phyloP scores from a whole-genome alignment of 495 filamentous ascomycete species.

The Extremus antarcticus region DNA sequence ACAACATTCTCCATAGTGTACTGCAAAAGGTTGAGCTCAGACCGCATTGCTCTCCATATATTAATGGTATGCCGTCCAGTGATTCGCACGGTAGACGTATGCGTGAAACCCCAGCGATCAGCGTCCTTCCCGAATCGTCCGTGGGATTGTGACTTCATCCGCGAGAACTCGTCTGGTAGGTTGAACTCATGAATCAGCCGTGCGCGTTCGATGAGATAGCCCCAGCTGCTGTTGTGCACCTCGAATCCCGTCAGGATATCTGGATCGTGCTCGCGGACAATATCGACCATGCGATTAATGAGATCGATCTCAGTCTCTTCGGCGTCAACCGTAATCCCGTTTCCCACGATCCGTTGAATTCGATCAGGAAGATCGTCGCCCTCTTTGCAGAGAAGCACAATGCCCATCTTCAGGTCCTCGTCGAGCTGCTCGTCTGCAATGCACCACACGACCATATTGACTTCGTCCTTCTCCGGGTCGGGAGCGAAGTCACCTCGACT shows the following conservation, averaged over 20 bases:
- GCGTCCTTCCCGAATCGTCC: constrained; percentile 74
- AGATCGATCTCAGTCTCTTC: constrained; percentile 75
- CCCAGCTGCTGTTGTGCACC: constrained; percentile 88
- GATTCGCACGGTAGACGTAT: constrained; percentile 73
- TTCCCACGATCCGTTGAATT: constrained; percentile 40
- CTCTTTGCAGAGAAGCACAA: constrained; percentile 53
- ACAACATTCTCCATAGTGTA: constrained; percentile 97
- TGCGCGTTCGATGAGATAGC: constrained; percentile 86
- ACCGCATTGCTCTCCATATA: constrained; percentile 91
- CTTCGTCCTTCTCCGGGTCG: constrained; percentile 81
- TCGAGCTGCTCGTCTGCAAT: constrained; percentile 51
- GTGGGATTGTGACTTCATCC: constrained; percentile 71
- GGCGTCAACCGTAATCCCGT: constrained; percentile 50
- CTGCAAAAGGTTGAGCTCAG: constrained; percentile 78
- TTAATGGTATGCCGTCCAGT: constrained; percentile 95
- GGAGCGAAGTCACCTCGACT: constrained; percentile 69
- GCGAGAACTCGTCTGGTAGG: constrained; percentile 78
- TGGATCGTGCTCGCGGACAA: constrained; percentile 75
- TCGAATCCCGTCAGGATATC: constrained; percentile 95
- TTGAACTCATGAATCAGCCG: constrained; percentile 77
- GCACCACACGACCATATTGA: constrained; percentile 87
- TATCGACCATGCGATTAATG: constrained; percentile 69
- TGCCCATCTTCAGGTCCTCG: constrained; percentile 53
- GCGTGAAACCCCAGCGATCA: constrained; percentile 86
- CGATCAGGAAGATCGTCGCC: constrained; percentile 29